phyloP scores from a whole-genome alignment of 2,329 filamentous ascomycete species.

The Xylariaceae sp. region DNA sequence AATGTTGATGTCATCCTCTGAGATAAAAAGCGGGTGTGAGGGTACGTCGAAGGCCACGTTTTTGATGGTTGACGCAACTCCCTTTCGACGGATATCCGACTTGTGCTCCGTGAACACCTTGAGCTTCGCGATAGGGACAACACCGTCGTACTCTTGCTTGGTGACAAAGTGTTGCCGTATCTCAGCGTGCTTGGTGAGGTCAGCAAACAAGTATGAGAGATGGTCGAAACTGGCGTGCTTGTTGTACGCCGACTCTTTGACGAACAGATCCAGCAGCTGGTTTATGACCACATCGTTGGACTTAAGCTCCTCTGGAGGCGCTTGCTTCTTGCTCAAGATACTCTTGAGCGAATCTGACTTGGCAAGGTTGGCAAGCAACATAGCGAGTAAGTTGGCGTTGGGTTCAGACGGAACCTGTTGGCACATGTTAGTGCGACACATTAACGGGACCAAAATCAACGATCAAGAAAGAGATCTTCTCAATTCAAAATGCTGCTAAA shows the following conservation, averaged over 20 bases:
- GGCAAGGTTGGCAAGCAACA: constrained; percentile 87
- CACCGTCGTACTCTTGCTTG: constrained; percentile 68
- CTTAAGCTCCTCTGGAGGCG: constrained; percentile 62
- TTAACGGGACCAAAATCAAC: not conserved
- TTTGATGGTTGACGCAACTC: constrained; percentile 95
- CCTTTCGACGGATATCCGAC: constrained; percentile 76
- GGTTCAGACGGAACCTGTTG: constrained; percentile 65
- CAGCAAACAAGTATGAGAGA: constrained; percentile 87
- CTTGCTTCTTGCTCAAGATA: constrained; percentile 63
- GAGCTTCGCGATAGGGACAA: constrained; percentile 88
- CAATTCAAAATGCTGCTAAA: not conserved
- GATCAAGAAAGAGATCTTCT: not conserved
- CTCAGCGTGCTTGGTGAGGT: constrained; percentile 75
- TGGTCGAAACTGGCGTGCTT: constrained; percentile 85
- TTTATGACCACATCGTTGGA: constrained; percentile 73
- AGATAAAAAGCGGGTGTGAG: constrained; percentile 65
- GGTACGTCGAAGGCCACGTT: constrained; percentile 81
- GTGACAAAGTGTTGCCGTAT: constrained; percentile 70
- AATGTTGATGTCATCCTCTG: constrained; percentile 68
- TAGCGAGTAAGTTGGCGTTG: constrained; percentile 78
- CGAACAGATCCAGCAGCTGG: constrained; percentile 92
- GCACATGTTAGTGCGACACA: constrained; percentile 13
- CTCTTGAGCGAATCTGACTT: constrained; percentile 71
- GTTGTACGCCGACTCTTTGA: constrained; percentile 85
- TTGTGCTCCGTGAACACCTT: constrained; percentile 91